Evolutionary conservation across 208 protist genomes (phyloP).

Genomic region (Tritrichomonas musculus): DNA sequence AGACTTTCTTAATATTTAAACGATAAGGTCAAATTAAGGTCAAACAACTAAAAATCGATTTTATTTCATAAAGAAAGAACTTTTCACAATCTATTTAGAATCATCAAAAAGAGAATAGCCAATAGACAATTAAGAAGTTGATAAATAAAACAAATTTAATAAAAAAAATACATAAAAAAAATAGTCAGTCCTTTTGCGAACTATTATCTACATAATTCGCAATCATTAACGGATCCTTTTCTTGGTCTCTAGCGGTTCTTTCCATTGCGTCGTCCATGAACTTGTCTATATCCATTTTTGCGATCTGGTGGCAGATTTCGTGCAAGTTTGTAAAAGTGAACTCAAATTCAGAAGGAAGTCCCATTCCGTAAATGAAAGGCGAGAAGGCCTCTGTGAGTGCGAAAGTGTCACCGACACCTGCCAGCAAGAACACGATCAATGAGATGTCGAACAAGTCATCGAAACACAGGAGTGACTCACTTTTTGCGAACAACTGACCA

Average conservation of each 20-base stretch:
- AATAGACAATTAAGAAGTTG: no score
- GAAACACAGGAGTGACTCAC: neutral
- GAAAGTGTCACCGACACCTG: neutral
- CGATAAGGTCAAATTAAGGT: no score
- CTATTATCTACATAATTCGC: no score
- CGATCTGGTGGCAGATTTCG: neutral
- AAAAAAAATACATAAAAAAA: no score
- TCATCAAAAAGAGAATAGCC: no score
- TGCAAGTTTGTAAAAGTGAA: neutral
- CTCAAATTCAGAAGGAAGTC: neutral
- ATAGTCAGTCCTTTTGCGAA: no score
- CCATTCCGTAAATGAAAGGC: neutral
- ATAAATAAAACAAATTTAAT: no score
- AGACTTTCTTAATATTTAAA: no score
- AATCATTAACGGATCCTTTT: no score
- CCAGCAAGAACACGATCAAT: neutral
- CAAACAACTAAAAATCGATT: no score
- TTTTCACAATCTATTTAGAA: no score
- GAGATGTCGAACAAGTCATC: slow-evolving; percentile 14
- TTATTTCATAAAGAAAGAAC: no score
- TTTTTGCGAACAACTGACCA: neutral
- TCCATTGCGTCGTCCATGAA: neutral
- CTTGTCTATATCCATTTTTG: neutral
- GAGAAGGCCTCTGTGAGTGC: neutral
- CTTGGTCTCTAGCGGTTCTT: neutral